Evolutionary conservation across 139 green algal species (phyloP), one percentile per base, ranked within the genome.

Genomic region (Chlorella sp.): DNA sequence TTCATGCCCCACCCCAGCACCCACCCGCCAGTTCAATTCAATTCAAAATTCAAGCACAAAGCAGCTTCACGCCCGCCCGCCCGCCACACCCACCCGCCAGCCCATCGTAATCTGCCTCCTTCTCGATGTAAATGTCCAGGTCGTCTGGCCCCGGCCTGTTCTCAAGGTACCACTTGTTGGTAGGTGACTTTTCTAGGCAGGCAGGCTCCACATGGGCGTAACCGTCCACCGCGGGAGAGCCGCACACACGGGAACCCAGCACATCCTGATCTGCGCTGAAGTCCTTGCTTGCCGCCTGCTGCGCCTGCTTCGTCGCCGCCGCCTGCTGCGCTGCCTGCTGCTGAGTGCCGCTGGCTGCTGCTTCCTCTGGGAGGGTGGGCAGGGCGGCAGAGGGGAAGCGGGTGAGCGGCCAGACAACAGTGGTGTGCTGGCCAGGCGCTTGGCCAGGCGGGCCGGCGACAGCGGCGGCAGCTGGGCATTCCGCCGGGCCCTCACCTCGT

Each of bases 121-220:
- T 42, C 61, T 96, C 94, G 30, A 96, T 83, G 39, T 90, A 87
- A 21, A 88, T 87, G 15, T 91, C 73, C 30, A 93, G 60, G 19
- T 95, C 87, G 0, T 92, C 39, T 0, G 64, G 75, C 34, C 71
- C 86, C 18, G 85, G 90, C 81, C 84, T 91, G 53, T n/a, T 30
- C 18, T 90, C 66, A 34, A 85, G 83, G 39, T 71, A 83, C 71
- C 81, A 85, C 69, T 83, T 36, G 12, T 91, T 91, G 60, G 96
- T 95, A 0, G 94, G 93, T 3, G 90, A 94, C 24, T 57, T 32
- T 48, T 93, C 76, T 36, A 97, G 79, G 87, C 96, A 98, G 34
- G 86, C 69, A 14, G 91, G 69, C 37, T 97, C 87, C 14, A 97
- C 94, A 66, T 96, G 93, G 0, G 94, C 91, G 87, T 97, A 98